Conservation (phyloP, 768 basidiomycete genomes). For the Boletus tomentosulus region DNA sequence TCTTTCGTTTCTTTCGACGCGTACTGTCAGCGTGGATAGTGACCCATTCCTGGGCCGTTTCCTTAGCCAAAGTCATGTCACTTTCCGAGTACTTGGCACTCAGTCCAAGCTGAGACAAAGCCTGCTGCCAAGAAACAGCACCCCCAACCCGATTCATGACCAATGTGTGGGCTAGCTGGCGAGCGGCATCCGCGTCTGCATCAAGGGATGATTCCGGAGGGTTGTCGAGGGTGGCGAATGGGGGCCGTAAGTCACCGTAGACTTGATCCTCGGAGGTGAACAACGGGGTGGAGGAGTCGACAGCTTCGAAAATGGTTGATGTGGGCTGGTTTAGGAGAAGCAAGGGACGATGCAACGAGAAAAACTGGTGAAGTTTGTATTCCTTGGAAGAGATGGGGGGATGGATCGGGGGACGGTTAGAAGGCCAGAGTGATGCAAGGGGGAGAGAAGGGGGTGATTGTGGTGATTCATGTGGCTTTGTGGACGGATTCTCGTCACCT, state of each 20-base stretch:
- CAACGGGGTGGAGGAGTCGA: slow-evolving; percentile 15
- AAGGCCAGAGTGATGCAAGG: slow-evolving; percentile 8
- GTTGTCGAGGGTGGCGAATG: slow-evolving; percentile 36
- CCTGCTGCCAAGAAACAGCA: slow-evolving; percentile 63
- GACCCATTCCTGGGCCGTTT: slow-evolving; percentile 57
- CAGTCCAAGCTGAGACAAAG: slow-evolving; percentile 62
- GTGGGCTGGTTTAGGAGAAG: slow-evolving; percentile 63
- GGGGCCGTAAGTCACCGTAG: slow-evolving; percentile 25
- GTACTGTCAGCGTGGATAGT: slow-evolving; percentile 73
- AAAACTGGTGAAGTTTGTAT: slow-evolving; percentile 80
- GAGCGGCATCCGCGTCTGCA: slow-evolving; percentile 74
- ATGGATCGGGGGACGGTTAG: slow-evolving; percentile 34
- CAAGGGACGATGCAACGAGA: slow-evolving; percentile 75
- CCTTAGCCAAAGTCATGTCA: slow-evolving; percentile 47
- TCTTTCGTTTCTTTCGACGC: slow-evolving; percentile 82
- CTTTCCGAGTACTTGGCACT: slow-evolving; percentile 47
- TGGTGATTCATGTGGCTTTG: slow-evolving; percentile 22
- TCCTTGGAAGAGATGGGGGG: slow-evolving; percentile 61
- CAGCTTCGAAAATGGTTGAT: slow-evolving; percentile 47
- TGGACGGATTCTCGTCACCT: slow-evolving; percentile 27
- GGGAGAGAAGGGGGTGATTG: slow-evolving; percentile 13
- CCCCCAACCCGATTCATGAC: slow-evolving; percentile 64
- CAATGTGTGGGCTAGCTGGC: slow-evolving; percentile 71
- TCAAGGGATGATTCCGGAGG: slow-evolving; percentile 53
- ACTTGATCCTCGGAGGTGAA: slow-evolving; percentile 19